Evolutionary conservation across 2,329 filamentous ascomycete species (phyloP), one percentile per base, ranked within the genome.

Genomic region (Talaromyces sp.): DNA sequence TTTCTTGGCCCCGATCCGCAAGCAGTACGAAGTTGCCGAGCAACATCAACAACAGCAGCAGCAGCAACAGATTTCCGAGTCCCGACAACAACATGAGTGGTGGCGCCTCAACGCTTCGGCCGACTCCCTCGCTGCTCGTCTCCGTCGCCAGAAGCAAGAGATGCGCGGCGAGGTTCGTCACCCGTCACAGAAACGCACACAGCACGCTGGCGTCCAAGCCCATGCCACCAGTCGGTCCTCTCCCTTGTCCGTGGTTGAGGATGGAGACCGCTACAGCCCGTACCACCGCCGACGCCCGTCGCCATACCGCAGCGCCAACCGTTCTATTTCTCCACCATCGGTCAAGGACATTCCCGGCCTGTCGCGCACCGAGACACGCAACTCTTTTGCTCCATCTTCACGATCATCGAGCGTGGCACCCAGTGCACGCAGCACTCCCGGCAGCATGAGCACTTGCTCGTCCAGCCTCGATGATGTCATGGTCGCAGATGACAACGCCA

Each of bases 1-100:
- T 49, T 98, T 98, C 82, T 84, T 99, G 51, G 87, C 87, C 35
- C 93, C 93, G 29, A 90, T 98, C 71, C 89, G 93, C 63, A 67
- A 81, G 51, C 75, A 85, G 66, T 71, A 79, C 21, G 80, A 82
- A 64, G 77, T 82, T 60, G 80, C 82, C 62, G 80, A 85, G 69
- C 49, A 46, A 24, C 43, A 52, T 4, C 59, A 68, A 79, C 43
- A 46, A 61, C 76, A 78, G 70, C 53, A 46, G n/a, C 71, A 79
- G 65, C 69, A 76, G 24, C 57, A 62, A 14, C 21, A 51, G n/a
- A n/a, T n/a, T n/a, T n/a, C n/a, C n/a, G n/a, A n/a, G n/a, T n/a
- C n/a, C n/a, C n/a, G n/a, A 27, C 49, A 35, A 5, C 32, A 52
- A 5, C 59, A 68, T 59, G 75, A 76, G 68, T 72, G 74, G 73